Base-by-base conservation (phyloP, 805 yeast species). In the Brettanomyces nanus region DNA sequence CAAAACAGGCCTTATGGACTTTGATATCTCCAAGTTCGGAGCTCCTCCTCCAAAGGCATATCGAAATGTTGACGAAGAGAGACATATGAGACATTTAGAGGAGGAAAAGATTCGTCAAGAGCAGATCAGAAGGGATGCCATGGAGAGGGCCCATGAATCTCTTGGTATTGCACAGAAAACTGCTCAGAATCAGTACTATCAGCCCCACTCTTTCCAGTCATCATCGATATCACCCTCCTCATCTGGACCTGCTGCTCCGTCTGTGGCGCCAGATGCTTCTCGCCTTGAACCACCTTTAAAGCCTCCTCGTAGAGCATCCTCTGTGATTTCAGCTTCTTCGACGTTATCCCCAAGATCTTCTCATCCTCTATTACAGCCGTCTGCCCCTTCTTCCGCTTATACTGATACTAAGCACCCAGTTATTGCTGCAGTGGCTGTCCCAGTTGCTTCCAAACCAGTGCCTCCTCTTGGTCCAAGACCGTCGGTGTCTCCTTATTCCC, bases 41-140 rank as follows among this genome's bases (percentile, higher is more conserved):
- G 69, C 74, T 3, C 74, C 75, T 6, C 73, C 73, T 2, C 75
- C 75, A 4, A 59, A 52, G 38, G 63, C 65, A 3, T 49, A 44
- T 35, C 45, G 52, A 30, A 46, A 44, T 11, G 41, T 41, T 15
- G 55, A 49, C 3, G 62, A 58, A 31, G 40, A 40, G 23, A 33
- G 41, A 14, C 51, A 47, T n/a, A 29, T 40, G 4, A 52, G 50
- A 30, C 46, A 42, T 32, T 51, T 56, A 7, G 44, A 42, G 27
- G 55, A 49, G 6, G 47, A 48, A 27, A 51, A 49, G 35, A 20
- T 27, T 1, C 42, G 63, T 37, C 41, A 56, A 41, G 51, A 47
- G 25, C 44, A 45, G 30, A 49, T 57, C 41, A 53, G 46, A 35
- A 53, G 52, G 35, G 58, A 53, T 27, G 51, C 61, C 22, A 38